Conservation (phyloP, 163 green algal genomes). For the Prototheca wickerhamii region DNA sequence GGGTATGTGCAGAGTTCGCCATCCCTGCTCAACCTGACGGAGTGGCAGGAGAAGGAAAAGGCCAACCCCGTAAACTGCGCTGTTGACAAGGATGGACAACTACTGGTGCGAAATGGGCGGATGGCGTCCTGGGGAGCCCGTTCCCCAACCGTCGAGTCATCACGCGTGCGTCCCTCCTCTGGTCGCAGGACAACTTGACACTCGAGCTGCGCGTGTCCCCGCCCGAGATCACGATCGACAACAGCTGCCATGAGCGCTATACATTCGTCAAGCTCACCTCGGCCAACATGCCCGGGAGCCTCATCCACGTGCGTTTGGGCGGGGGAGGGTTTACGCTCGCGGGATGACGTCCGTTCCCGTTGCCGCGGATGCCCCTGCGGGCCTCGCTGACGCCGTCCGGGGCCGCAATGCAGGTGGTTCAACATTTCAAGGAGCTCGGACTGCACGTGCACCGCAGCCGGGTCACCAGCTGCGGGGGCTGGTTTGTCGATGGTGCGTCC, state of each 20-base stretch:
- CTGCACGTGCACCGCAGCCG: conserved; percentile 72
- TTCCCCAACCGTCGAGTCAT: neutral
- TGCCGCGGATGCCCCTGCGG: neutral
- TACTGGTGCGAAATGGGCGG: neutral
- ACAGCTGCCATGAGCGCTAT: conserved; percentile 41
- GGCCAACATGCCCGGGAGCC: conserved; percentile 86
- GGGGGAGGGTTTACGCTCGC: neutral
- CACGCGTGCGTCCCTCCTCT: conserved; percentile 9
- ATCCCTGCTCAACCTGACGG: conserved; percentile 10
- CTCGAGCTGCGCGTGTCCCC: conserved; percentile 76
- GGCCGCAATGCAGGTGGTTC: conserved; percentile 53
- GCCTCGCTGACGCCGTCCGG: neutral
- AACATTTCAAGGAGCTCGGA: conserved; percentile 88
- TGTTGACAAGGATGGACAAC: conserved; percentile 16
- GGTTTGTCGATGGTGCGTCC: conserved; percentile 92
- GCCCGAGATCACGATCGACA: conserved; percentile 76
- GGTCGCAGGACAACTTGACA: conserved; percentile 68
- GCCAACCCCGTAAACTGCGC: conserved; percentile 12
- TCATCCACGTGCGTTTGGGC: conserved; percentile 37
- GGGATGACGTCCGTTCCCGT: neutral
- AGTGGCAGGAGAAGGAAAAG: conserved; percentile 30
- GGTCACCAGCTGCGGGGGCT: conserved; percentile 87
- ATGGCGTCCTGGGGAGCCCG: neutral
- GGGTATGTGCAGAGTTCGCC: conserved; percentile 2
- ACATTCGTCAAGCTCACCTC: conserved; percentile 86